Conservation (phyloP, 225 moss, liverwort and hornwort genomes). For the Takakia lepidozioides region DNA sequence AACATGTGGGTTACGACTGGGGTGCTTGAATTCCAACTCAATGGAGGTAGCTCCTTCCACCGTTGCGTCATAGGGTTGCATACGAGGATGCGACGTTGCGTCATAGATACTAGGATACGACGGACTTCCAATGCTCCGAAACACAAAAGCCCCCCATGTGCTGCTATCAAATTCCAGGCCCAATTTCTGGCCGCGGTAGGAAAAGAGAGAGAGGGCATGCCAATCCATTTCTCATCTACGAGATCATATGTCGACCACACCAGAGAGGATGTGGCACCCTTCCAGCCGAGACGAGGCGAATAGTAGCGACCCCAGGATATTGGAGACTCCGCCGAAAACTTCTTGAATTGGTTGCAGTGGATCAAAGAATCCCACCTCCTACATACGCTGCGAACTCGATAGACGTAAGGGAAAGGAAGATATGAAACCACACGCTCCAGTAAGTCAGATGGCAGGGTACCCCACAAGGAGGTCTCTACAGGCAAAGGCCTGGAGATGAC, state of each 20-base stretch:
- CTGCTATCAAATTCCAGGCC: conserved; percentile 24
- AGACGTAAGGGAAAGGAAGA: conserved; percentile 23
- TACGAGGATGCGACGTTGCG: conserved; percentile 17
- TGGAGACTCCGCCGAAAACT: conserved; percentile 11
- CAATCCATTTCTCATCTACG: conserved; percentile 15
- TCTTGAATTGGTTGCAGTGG: conserved; percentile 19
- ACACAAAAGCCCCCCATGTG: conserved; percentile 34
- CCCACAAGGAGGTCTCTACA: conserved; percentile 21
- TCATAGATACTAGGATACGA: conserved; percentile 28
- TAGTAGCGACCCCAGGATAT: conserved; percentile 25
- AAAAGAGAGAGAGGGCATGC: conserved; percentile 25
- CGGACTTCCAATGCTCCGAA: conserved; percentile 14
- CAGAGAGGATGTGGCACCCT: conserved; percentile 6
- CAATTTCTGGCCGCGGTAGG: background rate
- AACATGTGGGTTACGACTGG: conserved; percentile 12
- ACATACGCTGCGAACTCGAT: conserved; percentile 23
- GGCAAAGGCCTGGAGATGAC: background rate
- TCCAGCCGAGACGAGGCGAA: conserved; percentile 25
- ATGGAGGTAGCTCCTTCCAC: conserved; percentile 29
- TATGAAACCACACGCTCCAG: conserved; percentile 22
- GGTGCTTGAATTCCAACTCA: conserved; percentile 11
- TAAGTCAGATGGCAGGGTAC: conserved; percentile 17
- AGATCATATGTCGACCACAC: conserved; percentile 17
- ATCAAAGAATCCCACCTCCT: conserved; percentile 37
- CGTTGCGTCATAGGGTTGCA: conserved; percentile 39